phyloP scores from a whole-genome alignment of 2,329 filamentous ascomycete genomes.

The Orbilia ellipsospora region DNA sequence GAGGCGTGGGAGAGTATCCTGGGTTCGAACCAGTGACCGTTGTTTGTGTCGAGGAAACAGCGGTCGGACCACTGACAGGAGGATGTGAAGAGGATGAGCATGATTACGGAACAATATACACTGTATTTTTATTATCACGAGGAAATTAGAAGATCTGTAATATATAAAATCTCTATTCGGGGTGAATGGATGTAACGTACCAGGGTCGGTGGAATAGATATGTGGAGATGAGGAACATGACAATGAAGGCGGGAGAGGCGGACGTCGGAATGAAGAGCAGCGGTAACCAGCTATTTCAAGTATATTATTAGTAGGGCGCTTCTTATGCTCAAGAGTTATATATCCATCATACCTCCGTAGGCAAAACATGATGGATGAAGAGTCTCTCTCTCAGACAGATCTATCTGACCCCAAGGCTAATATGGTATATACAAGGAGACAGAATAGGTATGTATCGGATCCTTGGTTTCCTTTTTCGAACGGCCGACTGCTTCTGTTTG shows the following conservation, averaged over 20 bases:
- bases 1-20: constrained; percentile 66
- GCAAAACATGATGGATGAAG: constrained; percentile 70
- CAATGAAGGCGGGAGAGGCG: constrained; percentile 84
- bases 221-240: constrained; percentile 89
- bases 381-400: not conserved
- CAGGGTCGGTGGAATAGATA: constrained; percentile 97
- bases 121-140: constrained; percentile 22
- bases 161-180: constrained; percentile 5
- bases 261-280: constrained; percentile 90
- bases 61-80: constrained; percentile 89
- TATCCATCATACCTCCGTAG: constrained; percentile 68
- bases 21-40: constrained; percentile 92
- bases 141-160: too few relatives aligned
- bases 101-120: constrained; percentile 95
- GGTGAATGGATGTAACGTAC: constrained; percentile 31
- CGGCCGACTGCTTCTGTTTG: too few relatives aligned
- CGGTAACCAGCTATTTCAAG: constrained; percentile 75
- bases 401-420: not conserved
- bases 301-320: too few relatives aligned
- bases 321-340: too few relatives aligned
- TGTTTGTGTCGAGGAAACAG: constrained; percentile 89
- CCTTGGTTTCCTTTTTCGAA: not conserved
- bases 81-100: constrained; percentile 92
- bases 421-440: not conserved
- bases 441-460: not conserved